These are phyloP conservation scores for Phalaenopsis hybrid DNA, from an alignment of 116 monocot genomes.

Conservation along the genomic window DNA sequence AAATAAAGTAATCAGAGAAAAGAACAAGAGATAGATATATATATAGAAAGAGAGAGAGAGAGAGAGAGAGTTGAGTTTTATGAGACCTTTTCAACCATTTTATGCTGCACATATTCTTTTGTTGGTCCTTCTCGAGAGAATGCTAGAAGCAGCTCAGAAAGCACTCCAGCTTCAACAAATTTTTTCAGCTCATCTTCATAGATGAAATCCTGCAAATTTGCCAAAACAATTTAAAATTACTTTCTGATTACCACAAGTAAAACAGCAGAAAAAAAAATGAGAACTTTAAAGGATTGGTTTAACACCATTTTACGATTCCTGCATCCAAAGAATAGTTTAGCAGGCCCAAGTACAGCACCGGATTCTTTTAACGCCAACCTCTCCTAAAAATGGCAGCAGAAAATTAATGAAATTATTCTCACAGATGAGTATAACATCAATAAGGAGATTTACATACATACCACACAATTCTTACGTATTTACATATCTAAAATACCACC, in stretches of 20 bases:
- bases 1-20: not conserved
- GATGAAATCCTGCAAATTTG: conserved; percentile 78
- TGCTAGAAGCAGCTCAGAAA: conserved; percentile 85
- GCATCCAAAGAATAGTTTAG: conserved; percentile 85
- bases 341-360: conserved; percentile 52
- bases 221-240: too few relatives aligned
- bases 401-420: too few relatives aligned
- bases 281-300: not conserved
- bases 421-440: too few relatives aligned
- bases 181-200: conserved; percentile 85
- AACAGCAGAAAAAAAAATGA: too few relatives aligned
- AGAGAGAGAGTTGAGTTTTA: too few relatives aligned
- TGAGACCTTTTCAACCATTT: conserved; percentile 91
- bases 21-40: not conserved
- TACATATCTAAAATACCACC: too few relatives aligned
- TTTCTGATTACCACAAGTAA: too few relatives aligned
- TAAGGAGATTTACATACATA: too few relatives aligned
- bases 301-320: conserved; percentile 79
- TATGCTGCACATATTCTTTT: conserved; percentile 96
- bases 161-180: conserved; percentile 53
- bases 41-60: too few relatives aligned
- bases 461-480: too few relatives aligned
- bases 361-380: conserved; percentile 64
- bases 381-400: too few relatives aligned
- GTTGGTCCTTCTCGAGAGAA: conserved; percentile 78